Evolutionary conservation across 2,329 filamentous ascomycete genomes (phyloP), one percentile per base, ranked within the genome.

Genomic region (Cordyceps cicadae): DNA sequence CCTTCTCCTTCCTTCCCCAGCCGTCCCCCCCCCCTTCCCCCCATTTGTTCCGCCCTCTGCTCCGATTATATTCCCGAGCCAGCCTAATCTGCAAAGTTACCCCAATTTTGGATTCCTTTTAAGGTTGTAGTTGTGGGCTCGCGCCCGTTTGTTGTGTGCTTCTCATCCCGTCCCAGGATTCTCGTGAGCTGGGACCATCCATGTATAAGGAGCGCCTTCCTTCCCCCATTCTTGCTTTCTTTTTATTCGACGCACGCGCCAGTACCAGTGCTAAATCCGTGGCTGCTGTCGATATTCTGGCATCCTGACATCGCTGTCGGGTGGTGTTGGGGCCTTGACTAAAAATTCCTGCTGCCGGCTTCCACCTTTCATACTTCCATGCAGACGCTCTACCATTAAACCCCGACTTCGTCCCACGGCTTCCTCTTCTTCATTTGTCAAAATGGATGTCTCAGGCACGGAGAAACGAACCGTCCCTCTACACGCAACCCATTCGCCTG

Each of bases 1-100:
- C 15, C 11, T 59, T 34, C 48, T 17, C 37, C 3, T 37, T 34
- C 29, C 11, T 57, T 14, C n/a, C 9, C 17, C 6, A 37, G 3
- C 32, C 26, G 41, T 5, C 39, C n/a, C 24, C 17, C 24, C 37
- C 21, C 5, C 43, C 11, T 26, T 19, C 6, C n/a, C n/a, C n/a
- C n/a, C n/a, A n/a, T 7, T 12, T 5, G 7, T 37, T 37, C 9
- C 19, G 43, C 21, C 52, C 21, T 57, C 29, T 48, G 24, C 19
- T 61, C 46, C 48, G 59, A 56, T 48, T 21, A 39, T 53, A 61
- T 56, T 48, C 53, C 53, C 59, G 29, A 56, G 58, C 15, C 17
- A 26, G 50, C 19, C 41, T 41, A 54, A 32, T 15, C 15, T 48
- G 19, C 6, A 19, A 26, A 12, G 26, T 53, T 53, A 24, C 21